Base-by-base conservation (phyloP, 2,329 filamentous ascomycete species). In the Fusarium nematophilum region DNA sequence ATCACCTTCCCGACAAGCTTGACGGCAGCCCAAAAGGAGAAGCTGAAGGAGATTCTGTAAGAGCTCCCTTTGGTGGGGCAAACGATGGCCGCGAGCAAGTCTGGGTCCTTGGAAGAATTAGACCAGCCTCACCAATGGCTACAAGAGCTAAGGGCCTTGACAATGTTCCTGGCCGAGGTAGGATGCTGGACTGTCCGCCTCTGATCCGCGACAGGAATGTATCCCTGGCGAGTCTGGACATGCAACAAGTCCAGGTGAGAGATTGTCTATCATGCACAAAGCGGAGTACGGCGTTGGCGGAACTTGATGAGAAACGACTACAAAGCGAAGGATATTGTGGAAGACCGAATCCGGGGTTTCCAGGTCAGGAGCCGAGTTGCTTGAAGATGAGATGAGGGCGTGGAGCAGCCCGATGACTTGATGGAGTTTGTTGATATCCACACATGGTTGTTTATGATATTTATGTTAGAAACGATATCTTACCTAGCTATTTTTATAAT, bases 1-100 rank as follows among this genome's bases (percentile, higher is more conserved):
- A 93, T 99, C 75, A 93, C 91, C 72, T 98, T 97, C 80, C 95
- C 95, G 0, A 88, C 87, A 3, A 88, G 78, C 33, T 77, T 99
- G 76, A 94, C 92, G 4, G 53, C 83, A 7, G 79, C 84, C 5
- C 94, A 98, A 79, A 98, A 97, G 82, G 80, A 87, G 62, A 83
- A 90, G 72, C 76, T 99, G 63, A 91, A 84, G 77, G 89, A 93
- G 69, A 91, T 97, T 68, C 79, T 99, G 64, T 88, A 74, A 78
- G 51, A 25, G 23, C 25, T 37, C 44, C 23, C 29, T 14, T 23
- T 21, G 9, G 30, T 13, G 15, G 29, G 18, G 14, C 18, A 23
- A 37, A 13, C 29, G n/a, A 8, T 43, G 21, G 6, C 15, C 37
- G 13, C 10, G 44, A 43, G 10, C 15, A n/a, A 11, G 34, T 23